phyloP scores from a whole-genome alignment of 257 asterid genomes.

The Lavandula angustifolia region DNA sequence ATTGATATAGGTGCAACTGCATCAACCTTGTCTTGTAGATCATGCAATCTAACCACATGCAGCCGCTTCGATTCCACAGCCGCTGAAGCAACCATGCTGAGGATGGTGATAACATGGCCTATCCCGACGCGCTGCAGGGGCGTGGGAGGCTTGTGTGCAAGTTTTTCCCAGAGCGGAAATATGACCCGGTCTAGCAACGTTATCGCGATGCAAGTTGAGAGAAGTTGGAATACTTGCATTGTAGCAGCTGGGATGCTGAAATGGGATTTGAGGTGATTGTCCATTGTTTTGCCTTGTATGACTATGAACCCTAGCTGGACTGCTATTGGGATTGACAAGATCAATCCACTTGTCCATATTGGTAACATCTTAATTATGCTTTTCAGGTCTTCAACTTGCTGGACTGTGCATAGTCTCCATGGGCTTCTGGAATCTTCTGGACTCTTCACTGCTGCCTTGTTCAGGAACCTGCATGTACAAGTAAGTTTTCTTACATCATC shows the following conservation, averaged over 20 bases:
- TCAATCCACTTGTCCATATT: constrained; percentile 63
- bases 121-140: constrained; percentile 62
- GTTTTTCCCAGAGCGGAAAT: constrained; percentile 49
- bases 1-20: constrained; percentile 43
- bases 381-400: constrained; percentile 69
- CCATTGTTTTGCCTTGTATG: constrained; percentile 68
- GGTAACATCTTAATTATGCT: constrained; percentile 58
- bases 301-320: constrained; percentile 51
- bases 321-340: constrained; percentile 60
- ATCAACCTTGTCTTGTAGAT: constrained; percentile 11
- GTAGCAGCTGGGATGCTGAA: constrained; percentile 69
- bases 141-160: constrained; percentile 39
- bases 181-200: constrained; percentile 47
- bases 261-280: constrained; percentile 47
- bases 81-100: constrained; percentile 55
- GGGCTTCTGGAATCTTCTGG: constrained; percentile 39
- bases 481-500: background rate
- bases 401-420: constrained; percentile 54
- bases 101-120: constrained; percentile 43
- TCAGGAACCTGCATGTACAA: constrained; percentile 51
- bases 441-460: constrained; percentile 56
- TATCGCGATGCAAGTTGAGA: constrained; percentile 51
- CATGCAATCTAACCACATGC: constrained; percentile 11
- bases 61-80: constrained; percentile 55
- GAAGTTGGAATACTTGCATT: constrained; percentile 45